Evolutionary conservation across 345 rosid genomes (phyloP).

Genomic region (Tarenaya hassleriana): DNA sequence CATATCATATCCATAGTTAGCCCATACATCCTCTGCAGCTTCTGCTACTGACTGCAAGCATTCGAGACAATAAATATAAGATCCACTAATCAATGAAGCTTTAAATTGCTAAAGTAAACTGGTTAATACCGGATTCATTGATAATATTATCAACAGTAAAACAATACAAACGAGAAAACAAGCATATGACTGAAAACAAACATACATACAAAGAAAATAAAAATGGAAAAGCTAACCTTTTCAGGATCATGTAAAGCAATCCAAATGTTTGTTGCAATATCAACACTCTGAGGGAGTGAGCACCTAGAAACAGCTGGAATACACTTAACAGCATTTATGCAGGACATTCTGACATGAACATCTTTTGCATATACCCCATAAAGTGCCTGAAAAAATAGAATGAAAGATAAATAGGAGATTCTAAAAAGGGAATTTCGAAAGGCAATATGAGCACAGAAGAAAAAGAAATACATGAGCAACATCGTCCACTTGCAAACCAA

Average conservation of each 20-base stretch:
- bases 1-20: constrained; percentile 77
- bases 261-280: constrained; percentile 86
- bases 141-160: neutral
- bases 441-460: neutral
- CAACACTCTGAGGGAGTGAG: constrained; percentile 66
- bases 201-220: constrained; percentile 12
- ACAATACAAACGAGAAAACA: neutral
- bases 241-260: constrained; percentile 92
- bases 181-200: constrained; percentile 7
- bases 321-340: constrained; percentile 91
- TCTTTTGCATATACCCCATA: constrained; percentile 90
- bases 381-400: constrained; percentile 54
- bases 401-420: constrained; percentile 16
- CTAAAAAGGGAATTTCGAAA: neutral
- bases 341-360: constrained; percentile 94
- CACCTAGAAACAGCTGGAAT: constrained; percentile 75
- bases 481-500: constrained; percentile 81
- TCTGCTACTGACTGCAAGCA: constrained; percentile 74
- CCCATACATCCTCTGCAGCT: constrained; percentile 94
- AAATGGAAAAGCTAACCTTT: constrained; percentile 46
- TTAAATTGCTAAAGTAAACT: no score
- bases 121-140: neutral
- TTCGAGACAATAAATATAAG: constrained; percentile 10
- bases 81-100: constrained; percentile 1
- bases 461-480: constrained; percentile 60